phyloP scores from a whole-genome alignment of 2,329 filamentous ascomycete species.

The Talaromyces sp. region DNA sequence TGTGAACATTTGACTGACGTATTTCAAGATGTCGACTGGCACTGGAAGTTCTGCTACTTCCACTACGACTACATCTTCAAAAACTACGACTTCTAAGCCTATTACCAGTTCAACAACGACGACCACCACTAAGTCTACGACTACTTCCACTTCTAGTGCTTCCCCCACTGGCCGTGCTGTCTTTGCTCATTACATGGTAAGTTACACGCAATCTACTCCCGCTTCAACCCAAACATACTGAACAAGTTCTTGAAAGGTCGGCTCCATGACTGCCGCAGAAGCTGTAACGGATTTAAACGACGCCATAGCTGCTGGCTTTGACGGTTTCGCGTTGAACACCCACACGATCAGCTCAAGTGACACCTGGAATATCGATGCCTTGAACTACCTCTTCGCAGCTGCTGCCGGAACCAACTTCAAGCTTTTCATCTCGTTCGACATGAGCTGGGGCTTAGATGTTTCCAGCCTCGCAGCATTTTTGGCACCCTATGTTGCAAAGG shows the following conservation, averaged over 20 bases:
- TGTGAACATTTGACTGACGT: not conserved
- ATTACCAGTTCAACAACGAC: slow-evolving; percentile 1
- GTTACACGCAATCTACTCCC: not conserved
- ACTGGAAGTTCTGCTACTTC: slow-evolving; percentile 10
- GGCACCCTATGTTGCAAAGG: slow-evolving; percentile 3
- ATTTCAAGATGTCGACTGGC: slow-evolving; percentile 6
- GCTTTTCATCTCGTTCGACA: slow-evolving; percentile 15
- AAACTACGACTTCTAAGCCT: not conserved
- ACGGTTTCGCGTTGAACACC: slow-evolving; percentile 15
- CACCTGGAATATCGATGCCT: slow-evolving; percentile 12
- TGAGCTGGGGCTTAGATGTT: slow-evolving; percentile 14
- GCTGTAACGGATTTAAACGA: slow-evolving; percentile 14
- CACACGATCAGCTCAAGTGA: slow-evolving; percentile 15
- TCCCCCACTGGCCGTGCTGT: not conserved
- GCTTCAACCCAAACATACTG: not conserved
- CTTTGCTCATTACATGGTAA: slow-evolving; percentile 17
- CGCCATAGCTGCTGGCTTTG: slow-evolving; percentile 11
- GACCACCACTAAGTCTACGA: slow-evolving; percentile 1
- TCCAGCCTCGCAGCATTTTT: slow-evolving; percentile 8
- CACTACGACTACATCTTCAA: not conserved
- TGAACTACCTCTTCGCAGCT: slow-evolving; percentile 10
- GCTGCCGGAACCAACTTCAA: slow-evolving; percentile 9
- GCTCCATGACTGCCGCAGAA: slow-evolving; percentile 10
- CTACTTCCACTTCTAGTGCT: not conserved
- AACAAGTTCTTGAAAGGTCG: not conserved